These are phyloP conservation scores for Populus alba DNA, from an alignment of 345 rosid genomes.

Conservation along the genomic window DNA sequence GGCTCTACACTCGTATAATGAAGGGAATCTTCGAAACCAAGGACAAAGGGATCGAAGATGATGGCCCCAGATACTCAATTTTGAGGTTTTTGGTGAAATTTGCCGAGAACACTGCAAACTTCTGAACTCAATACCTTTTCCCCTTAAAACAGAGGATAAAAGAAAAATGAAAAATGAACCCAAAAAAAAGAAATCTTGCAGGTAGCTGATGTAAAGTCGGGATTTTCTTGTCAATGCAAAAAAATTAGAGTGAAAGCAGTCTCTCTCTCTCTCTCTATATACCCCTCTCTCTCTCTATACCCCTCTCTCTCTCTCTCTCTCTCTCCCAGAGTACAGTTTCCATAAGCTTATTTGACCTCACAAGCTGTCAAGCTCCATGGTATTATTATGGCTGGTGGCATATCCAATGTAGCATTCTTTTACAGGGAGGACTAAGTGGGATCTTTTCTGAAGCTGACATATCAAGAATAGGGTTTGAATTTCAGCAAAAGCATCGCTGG, in stretches of 20 bases:
- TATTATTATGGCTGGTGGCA: not conserved
- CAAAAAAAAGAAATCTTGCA: constrained; percentile 13
- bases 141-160: not conserved
- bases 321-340: too few species aligned
- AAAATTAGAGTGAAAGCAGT: constrained; percentile 27
- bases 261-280: not conserved
- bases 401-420: not conserved
- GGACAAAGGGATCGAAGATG: constrained; percentile 44
- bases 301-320: not conserved
- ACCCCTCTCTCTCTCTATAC: too few species aligned
- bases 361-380: not conserved
- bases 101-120: constrained; percentile 65
- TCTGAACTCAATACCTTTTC: constrained; percentile 41
- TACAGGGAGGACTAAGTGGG: too few species aligned
- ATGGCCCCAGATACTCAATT: constrained; percentile 61
- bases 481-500: too few species aligned
- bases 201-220: constrained; percentile 59
- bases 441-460: too few species aligned
- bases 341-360: too few species aligned
- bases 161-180: not conserved
- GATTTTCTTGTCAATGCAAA: constrained; percentile 45
- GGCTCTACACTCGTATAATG: constrained; percentile 69
- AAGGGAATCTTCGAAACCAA: constrained; percentile 62
- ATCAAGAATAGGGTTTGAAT: too few species aligned
- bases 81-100: constrained; percentile 78